phyloP scores from a whole-genome alignment of 192 early-diverging fungal genomes.

The Backusella australiensis region DNA sequence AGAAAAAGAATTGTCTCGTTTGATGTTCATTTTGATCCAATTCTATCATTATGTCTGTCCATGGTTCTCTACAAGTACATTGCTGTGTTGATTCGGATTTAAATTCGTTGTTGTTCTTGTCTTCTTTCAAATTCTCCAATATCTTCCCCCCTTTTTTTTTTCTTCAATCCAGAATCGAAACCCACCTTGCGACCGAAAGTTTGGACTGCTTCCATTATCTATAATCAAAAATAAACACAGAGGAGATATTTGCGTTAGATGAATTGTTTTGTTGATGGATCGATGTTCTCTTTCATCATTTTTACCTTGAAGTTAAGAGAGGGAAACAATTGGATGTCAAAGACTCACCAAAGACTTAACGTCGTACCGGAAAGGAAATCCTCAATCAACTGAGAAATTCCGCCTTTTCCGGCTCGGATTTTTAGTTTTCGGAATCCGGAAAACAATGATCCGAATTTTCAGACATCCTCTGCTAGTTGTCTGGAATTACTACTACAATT shows the following conservation, averaged over 20 bases:
- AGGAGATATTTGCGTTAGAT: not conserved
- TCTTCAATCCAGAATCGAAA: slow-evolving; percentile 12
- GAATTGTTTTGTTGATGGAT: not conserved
- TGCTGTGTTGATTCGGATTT: not conserved
- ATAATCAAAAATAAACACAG: not conserved
- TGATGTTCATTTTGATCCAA: not conserved
- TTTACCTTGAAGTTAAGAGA: slow-evolving; percentile 11
- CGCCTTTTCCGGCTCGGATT: not conserved
- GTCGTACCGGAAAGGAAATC: not conserved
- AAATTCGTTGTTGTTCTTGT: not conserved
- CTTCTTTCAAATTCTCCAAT: not conserved
- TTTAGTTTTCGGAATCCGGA: not conserved
- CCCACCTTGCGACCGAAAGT: slow-evolving; percentile 76
- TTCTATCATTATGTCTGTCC: not conserved
- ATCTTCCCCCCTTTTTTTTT: not conserved
- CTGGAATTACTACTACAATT: too few species aligned
- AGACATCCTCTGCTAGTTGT: too few species aligned
- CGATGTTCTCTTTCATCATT: not conserved
- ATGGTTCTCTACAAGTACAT: not conserved
- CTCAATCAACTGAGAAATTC: not conserved
- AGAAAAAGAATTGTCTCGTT: not conserved
- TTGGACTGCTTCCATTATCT: slow-evolving; percentile 65
- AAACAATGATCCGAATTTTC: not conserved
- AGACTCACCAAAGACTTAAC: not conserved
- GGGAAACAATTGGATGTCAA: not conserved